Base-by-base conservation (phyloP, 805 yeast genomes). In the Kregervanrija delftensis region DNA sequence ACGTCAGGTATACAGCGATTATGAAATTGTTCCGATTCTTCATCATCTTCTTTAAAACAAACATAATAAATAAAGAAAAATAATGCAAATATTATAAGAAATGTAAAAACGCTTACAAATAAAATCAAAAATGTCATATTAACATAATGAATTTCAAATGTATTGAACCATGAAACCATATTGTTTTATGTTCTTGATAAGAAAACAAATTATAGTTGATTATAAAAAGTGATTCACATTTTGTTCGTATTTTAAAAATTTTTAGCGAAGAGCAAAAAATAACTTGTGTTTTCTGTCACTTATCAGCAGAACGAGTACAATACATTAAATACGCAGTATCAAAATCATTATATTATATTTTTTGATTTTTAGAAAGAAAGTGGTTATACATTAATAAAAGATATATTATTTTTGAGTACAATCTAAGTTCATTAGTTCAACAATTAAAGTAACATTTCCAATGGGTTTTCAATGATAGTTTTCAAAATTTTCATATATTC, bases 401-500 rank as follows among this genome's bases (percentile, higher is more conserved):
- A 22, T 22, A 22, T 22, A 22, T 22, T 22, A 22, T 13, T 12
- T 13, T 13, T 5, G 13, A 22, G 8, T 22, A 22, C 28, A 22
- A 22, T 22, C 28, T 22, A 22, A 22, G 28, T 22, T 22, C 22
- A 13, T 11, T 30, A 39, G 10, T 14, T 39, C 11, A 8, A 32
- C 13, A 37, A n/a, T 58, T 80, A 91, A 67, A 93, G 73, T 67
- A 93, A 72, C 69, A 93, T 72, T 72, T 89, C 96, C 65, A 93
- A 77, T 62, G 99, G 99, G 75, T 93, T 90, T 76, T 93, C 99
- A 55, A 93, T 68, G 54, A 89, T 81, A 59, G 75, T 76, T 80
- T 93, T 93, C 69, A 93, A 77, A 56, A 88, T 96, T 70, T 80
- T 88, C 76, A 93, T 86, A 78, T 80, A 93, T 59, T 93, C 98